These are phyloP conservation scores for Pyrenochaeta sp. DNA, from an alignment of 2,329 filamentous ascomycete genomes.

Conservation along the genomic window DNA sequence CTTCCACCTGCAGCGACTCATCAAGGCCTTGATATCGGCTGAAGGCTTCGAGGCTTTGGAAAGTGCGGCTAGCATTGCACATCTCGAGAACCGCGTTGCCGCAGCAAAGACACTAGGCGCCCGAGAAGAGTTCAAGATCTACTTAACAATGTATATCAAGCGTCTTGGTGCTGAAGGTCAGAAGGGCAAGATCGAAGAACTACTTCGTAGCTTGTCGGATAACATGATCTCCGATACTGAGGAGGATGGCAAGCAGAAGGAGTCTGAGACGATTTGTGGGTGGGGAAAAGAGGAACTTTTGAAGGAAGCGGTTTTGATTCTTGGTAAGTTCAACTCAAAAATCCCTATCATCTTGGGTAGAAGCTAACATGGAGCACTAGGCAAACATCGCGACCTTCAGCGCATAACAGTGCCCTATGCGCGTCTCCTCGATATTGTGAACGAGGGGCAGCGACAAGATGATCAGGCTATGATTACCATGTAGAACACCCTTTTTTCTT, in stretches of 20 bases:
- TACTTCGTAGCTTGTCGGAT: slow-evolving; percentile 82
- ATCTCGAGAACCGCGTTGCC: slow-evolving; percentile 92
- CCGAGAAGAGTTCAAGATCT: slow-evolving; percentile 90
- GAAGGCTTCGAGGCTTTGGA: slow-evolving; percentile 95
- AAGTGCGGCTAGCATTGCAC: slow-evolving; percentile 87
- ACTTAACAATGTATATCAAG: slow-evolving; percentile 98
- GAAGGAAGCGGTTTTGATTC: slow-evolving; percentile 88
- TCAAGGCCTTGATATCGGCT: slow-evolving; percentile 85
- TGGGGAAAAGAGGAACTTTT: slow-evolving; percentile 89
- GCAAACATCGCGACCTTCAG: slow-evolving; percentile 94
- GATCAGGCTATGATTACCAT: slow-evolving; percentile 47
- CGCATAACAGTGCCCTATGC: slow-evolving; percentile 95
- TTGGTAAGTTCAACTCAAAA: slow-evolving; percentile 65
- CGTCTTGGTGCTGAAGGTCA: slow-evolving; percentile 89
- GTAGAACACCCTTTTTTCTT: slow-evolving; percentile 24
- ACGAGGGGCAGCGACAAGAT: slow-evolving; percentile 33
- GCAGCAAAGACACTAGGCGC: slow-evolving; percentile 85
- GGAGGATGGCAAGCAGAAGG: slow-evolving; percentile 60
- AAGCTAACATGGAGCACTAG: slow-evolving; percentile 58
- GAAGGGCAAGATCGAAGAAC: slow-evolving; percentile 88
- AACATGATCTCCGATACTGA: slow-evolving; percentile 69
- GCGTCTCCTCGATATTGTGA: slow-evolving; percentile 55
- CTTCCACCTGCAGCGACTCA: slow-evolving; percentile 87
- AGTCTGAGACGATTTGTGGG: slow-evolving; percentile 80
- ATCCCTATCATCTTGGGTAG: neutral